phyloP scores from a whole-genome alignment of 2,329 filamentous ascomycete genomes.

The Apiospora kogelbergensis region DNA sequence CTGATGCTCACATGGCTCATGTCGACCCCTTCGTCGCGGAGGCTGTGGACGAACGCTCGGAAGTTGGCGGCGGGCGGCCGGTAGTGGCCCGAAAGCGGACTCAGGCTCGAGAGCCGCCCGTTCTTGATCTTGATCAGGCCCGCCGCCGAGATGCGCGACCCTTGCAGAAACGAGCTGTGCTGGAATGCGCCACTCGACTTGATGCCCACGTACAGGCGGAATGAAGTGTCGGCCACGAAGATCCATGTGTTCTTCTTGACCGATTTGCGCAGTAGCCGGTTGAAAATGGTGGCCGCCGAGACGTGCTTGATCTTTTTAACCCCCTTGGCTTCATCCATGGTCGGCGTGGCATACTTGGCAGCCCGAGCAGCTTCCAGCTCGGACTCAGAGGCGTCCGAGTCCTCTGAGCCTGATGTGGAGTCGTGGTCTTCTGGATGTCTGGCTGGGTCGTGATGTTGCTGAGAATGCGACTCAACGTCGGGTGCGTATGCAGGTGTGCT shows the following conservation, averaged over 20 bases:
- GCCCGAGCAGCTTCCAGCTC: slow-evolving; percentile 59
- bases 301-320: slow-evolving; percentile 58
- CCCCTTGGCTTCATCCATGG: slow-evolving; percentile 61
- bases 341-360: slow-evolving; percentile 65
- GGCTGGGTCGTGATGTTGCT: slow-evolving; percentile 28
- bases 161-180: slow-evolving; percentile 86
- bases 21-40: slow-evolving; percentile 74
- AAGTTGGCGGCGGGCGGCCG: slow-evolving; percentile 82
- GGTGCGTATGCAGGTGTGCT: slow-evolving; percentile 53
- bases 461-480: slow-evolving; percentile 29
- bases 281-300: slow-evolving; percentile 71
- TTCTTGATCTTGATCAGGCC: slow-evolving; percentile 84
- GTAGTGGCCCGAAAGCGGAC: slow-evolving; percentile 77
- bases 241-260: slow-evolving; percentile 92
- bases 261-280: slow-evolving; percentile 74
- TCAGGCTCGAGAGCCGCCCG: slow-evolving; percentile 72
- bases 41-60: slow-evolving; percentile 71
- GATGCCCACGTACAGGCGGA: slow-evolving; percentile 85
- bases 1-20: slow-evolving; percentile 77
- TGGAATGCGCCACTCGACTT: slow-evolving; percentile 88
- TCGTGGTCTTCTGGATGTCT: slow-evolving; percentile 31
- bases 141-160: slow-evolving; percentile 76
- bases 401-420: slow-evolving; percentile 57
- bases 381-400: slow-evolving; percentile 45
- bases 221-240: slow-evolving; percentile 84